Percentiles rank a stretch among this genome's conserved stretches.
These are phyloP conservation scores for Hypsizygus marmoreus DNA, from an alignment of 768 basidiomycete genomes.

Conservation along the genomic window DNA sequence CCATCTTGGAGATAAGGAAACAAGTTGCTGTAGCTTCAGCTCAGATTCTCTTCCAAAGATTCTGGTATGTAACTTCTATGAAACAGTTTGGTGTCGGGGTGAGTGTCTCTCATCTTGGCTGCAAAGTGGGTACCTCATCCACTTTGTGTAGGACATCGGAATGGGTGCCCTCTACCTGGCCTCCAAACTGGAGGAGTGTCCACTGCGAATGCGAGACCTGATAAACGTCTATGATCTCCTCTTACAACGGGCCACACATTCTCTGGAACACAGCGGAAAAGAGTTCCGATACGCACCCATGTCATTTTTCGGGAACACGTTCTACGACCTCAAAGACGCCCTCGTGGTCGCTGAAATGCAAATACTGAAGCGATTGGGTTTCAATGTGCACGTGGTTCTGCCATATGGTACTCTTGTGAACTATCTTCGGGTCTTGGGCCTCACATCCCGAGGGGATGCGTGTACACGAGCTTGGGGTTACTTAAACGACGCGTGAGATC, in stretches of 20 bases:
- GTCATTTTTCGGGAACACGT: conserved; percentile 86
- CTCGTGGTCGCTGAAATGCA: conserved; percentile 97
- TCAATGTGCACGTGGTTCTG: conserved; percentile 90
- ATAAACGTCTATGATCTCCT: conserved; percentile 94
- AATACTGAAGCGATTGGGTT: conserved; percentile 91
- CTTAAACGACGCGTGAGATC: conserved; percentile 87
- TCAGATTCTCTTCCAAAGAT: conserved; percentile 93
- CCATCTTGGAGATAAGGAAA: conserved; percentile 53
- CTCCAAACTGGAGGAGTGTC: conserved; percentile 92
- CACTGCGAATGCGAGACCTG: conserved; percentile 88
- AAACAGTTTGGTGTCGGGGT: conserved; percentile 94
- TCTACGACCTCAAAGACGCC: conserved; percentile 94
- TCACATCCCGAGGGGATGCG: conserved; percentile 68
- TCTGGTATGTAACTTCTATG: conserved; percentile 96
- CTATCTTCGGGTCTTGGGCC: conserved; percentile 88
- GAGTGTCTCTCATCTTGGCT: conserved; percentile 31
- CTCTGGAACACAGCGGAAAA: conserved; percentile 34
- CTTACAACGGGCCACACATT: conserved; percentile 69
- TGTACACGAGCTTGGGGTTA: conserved; percentile 90
- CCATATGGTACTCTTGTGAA: conserved; percentile 95
- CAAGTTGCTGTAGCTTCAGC: conserved; percentile 97
- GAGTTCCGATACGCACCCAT: conserved; percentile 76
- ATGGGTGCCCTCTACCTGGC: conserved; percentile 89
- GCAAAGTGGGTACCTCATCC: conserved; percentile 8
- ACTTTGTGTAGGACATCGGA: conserved; percentile 65